Evolutionary conservation across 192 early-diverging fungal species (phyloP), one percentile per base, ranked within the genome.

Genomic region (Podila epigama): DNA sequence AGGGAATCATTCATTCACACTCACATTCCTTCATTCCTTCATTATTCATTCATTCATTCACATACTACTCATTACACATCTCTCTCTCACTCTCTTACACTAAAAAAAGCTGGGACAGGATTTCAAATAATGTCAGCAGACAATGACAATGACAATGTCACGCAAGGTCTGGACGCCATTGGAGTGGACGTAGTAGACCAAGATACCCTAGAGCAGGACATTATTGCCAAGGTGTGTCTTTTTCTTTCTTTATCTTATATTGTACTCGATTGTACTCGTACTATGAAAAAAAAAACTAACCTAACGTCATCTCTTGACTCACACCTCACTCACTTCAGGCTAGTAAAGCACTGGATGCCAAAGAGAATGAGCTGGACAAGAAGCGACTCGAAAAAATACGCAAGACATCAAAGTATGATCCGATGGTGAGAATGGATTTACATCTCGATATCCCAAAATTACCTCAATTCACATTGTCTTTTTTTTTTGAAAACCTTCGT

Each of bases 341-440:
- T 9, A 84, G 85, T 54, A 84, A 83, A 51, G 86, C 85, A 15
- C 62, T 94, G 64, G 73, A 81, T 22, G 80, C 88, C 44, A 80
- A 83, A 25, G 92, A 93, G 28, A 81, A 87, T 7, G 88, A 80
- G 6, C 42, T 83, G 25, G 90, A 95, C 58, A 71, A 85, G 59
- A 92, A 88, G 66, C 88, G 94, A 4, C 69, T 92, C 4, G 79
- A 69, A 33, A 90, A 88, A 52, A 58, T 85, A 1, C 68, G 81
- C 31, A 89, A 87, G 62, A 84, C 90, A 15, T 79, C 88, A 39
- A 79, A 73, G 67, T 88, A 86, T 53, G 59, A n/a, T n/a, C n/a
- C n/a, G n/a, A n/a, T n/a, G n/a, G n/a, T n/a, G n/a, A n/a, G 75
- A 6, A 48, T 2, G 32, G 32, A 42, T 65, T 66, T 22, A 39